These are phyloP conservation scores for Phaffomyces antillensis DNA, from an alignment of 805 yeast species.

Conservation along the genomic window DNA sequence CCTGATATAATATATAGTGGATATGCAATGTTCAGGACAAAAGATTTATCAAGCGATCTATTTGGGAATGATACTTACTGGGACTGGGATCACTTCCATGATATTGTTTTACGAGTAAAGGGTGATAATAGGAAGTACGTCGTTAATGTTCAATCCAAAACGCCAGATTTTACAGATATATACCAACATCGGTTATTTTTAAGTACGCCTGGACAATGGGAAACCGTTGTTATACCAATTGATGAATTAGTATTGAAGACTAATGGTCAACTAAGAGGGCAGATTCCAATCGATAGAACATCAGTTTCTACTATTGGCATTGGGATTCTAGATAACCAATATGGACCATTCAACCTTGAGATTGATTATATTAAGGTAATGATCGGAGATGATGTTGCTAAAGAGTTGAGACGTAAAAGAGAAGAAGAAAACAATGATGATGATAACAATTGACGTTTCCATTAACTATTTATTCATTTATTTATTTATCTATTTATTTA, in stretches of 20 bases:
- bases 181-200: constrained; percentile 77
- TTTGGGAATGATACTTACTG: constrained; percentile 43
- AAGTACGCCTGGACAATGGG: constrained; percentile 72
- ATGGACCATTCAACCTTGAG: constrained; percentile 66
- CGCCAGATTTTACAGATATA: constrained; percentile 69
- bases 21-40: constrained; percentile 79
- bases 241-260: constrained; percentile 78
- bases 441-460: too few species aligned
- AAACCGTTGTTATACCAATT: constrained; percentile 70
- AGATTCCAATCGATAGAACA: constrained; percentile 50
- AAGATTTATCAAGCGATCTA: constrained; percentile 43
- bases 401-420: constrained; percentile 13
- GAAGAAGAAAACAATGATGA: not conserved
- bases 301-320: constrained; percentile 68
- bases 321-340: constrained; percentile 70
- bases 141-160: constrained; percentile 75
- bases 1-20: constrained; percentile 62
- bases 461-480: not conserved
- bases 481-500: not conserved
- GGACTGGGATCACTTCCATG: constrained; percentile 64
- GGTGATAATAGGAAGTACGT: constrained; percentile 70
- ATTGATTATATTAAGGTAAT: constrained; percentile 69
- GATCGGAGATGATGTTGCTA: constrained; percentile 36
- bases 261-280: constrained; percentile 64
- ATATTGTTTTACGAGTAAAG: constrained; percentile 61